These are phyloP conservation scores for Cyclostephanos invisitatus DNA, from an alignment of 108 stramenopile genomes.

Conservation along the genomic window DNA sequence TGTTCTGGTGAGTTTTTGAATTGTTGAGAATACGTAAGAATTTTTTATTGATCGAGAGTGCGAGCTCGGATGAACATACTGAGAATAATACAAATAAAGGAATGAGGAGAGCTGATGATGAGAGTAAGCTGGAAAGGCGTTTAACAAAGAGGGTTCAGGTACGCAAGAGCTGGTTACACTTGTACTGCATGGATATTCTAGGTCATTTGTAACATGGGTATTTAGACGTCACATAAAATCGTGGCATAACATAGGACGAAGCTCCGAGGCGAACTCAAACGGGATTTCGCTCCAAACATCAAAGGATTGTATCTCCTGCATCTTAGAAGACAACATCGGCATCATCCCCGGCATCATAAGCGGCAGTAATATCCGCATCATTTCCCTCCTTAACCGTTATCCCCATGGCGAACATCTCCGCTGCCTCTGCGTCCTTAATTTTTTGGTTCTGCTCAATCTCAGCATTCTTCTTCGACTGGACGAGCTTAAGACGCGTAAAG, in stretches of 20 bases:
- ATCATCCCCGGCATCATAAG: conserved; percentile 79
- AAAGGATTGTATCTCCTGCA: conserved; percentile 9
- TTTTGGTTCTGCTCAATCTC: conserved; percentile 47
- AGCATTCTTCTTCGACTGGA: conserved; percentile 84
- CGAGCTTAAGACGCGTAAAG: conserved; percentile 97
- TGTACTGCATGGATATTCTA: too few relatives aligned
- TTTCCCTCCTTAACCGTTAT: conserved; percentile 42
- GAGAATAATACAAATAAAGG: too few relatives aligned
- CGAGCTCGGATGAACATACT: too few relatives aligned
- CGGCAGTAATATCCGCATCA: conserved; percentile 76
- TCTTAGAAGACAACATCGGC: conserved; percentile 86
- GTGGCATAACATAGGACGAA: conserved; percentile 1
- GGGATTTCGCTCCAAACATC: not conserved
- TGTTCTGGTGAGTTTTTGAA: not conserved
- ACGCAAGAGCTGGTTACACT: too few relatives aligned
- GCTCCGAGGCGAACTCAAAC: not conserved
- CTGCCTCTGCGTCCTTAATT: conserved; percentile 37
- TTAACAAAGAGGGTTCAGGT: too few relatives aligned
- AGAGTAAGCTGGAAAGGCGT: too few relatives aligned
- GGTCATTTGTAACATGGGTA: too few relatives aligned
- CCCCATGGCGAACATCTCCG: conserved; percentile 18
- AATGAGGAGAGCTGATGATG: too few relatives aligned
- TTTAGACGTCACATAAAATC: not conserved
- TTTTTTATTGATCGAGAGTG: too few relatives aligned
- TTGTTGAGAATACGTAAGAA: too few relatives aligned